These are phyloP conservation scores for Cladosporium sp. DNA, from an alignment of 2,329 filamentous ascomycete species.

Conservation along the genomic window DNA sequence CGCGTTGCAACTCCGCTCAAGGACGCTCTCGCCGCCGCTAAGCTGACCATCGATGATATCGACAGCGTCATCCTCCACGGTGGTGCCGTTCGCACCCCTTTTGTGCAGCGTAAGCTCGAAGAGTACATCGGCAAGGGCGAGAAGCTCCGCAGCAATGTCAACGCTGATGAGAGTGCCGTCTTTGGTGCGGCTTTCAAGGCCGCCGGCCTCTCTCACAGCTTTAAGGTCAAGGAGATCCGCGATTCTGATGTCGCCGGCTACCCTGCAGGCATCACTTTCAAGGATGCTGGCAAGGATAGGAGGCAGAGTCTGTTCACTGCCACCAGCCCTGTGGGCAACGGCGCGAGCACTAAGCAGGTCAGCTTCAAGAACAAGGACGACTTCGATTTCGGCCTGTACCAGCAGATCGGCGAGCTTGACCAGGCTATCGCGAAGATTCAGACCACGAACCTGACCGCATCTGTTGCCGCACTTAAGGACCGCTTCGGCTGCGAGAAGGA, in stretches of 20 bases:
- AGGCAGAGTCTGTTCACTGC: slow-evolving; percentile 80
- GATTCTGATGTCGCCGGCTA: slow-evolving; percentile 72
- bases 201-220: slow-evolving; percentile 84
- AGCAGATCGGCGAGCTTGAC: slow-evolving; percentile 57
- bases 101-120: slow-evolving; percentile 86
- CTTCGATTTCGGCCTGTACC: slow-evolving; percentile 72
- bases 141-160: slow-evolving; percentile 89
- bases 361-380: slow-evolving; percentile 77
- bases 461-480: slow-evolving; percentile 70
- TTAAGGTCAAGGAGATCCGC: slow-evolving; percentile 95
- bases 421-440: slow-evolving; percentile 59
- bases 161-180: slow-evolving; percentile 92
- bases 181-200: slow-evolving; percentile 95
- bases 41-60: slow-evolving; percentile 66
- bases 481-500: slow-evolving; percentile 69
- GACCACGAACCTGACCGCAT: slow-evolving; percentile 80
- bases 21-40: slow-evolving; percentile 66
- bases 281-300: slow-evolving; percentile 55
- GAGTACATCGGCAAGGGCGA: slow-evolving; percentile 62
- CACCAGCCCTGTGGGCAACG: slow-evolving; percentile 61
- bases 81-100: slow-evolving; percentile 82
- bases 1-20: slow-evolving; percentile 65
- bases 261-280: slow-evolving; percentile 69
- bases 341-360: slow-evolving; percentile 66
- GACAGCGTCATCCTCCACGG: slow-evolving; percentile 92